Conservation (phyloP, 257 asterid genomes). For the Parsonsia alboflavescens region DNA sequence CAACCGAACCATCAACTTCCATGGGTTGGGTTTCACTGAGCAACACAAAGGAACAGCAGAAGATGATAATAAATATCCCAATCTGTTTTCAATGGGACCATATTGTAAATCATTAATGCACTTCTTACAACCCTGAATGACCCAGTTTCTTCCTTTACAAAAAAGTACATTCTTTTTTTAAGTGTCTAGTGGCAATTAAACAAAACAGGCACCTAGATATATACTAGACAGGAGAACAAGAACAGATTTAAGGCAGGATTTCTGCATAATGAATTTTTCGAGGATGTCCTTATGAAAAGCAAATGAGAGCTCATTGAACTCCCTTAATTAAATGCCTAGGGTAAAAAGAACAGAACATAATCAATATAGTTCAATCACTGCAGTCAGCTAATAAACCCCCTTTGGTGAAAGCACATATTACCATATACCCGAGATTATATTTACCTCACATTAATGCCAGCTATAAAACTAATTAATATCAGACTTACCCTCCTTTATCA, state of each 20-base stretch:
- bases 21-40: slow-evolving; percentile 54
- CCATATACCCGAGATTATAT: not conserved
- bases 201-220: not conserved
- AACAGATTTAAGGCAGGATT: no score
- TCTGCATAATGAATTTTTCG: no score
- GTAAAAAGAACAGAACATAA: not conserved
- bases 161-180: no score
- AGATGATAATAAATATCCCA: not conserved
- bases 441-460: not conserved
- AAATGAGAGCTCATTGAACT: not conserved
- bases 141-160: no score
- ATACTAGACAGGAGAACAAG: not conserved
- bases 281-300: not conserved
- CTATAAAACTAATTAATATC: not conserved
- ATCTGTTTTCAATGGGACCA: not conserved
- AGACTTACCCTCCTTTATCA: slow-evolving; percentile 39
- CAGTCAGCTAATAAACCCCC: not conserved
- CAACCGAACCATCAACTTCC: slow-evolving; percentile 72
- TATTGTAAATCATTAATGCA: not conserved
- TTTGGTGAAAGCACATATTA: not conserved
- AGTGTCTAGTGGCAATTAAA: not conserved
- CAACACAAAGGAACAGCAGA: slow-evolving; percentile 16
- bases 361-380: not conserved
- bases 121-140: no score
- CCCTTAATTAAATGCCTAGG: not conserved